Base-by-base conservation (phyloP, 2,329 filamentous ascomycete species). In the Cercospora nicotianae region DNA sequence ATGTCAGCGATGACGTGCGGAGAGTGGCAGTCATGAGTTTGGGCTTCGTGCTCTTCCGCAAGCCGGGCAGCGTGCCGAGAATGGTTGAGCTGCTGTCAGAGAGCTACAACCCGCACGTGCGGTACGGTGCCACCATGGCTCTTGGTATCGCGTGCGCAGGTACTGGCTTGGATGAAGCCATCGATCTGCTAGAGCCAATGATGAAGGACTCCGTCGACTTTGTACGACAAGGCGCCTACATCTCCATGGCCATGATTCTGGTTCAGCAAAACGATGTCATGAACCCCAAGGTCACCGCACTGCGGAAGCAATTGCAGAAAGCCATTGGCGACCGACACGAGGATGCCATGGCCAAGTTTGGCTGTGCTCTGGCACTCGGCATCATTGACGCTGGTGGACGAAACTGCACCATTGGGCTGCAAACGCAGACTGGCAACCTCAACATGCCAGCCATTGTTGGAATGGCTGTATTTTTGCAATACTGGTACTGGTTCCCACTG, bases 401-500 rank as follows among this genome's bases (percentile, higher is more conserved):
- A 69, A 99, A 99, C 83, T 99, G 95, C 85, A 97, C 95, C 18
- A 98, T 99, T 74, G 94, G 94, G 31, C 86, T 99, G 45, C 95
- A 99, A 80, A 99, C 95, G 1, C 95, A 97, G 81, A 97, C 94
- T 0, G 96, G 96, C 72, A 99, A 97, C 79, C 88, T 99, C 73
- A 98, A 99, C 85, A 97, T 99, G 94, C 89, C 94, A 18, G 96
- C 93, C 69, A 96, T 99, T 73, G 94, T 99, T 18, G 96, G 95
- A 73, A 97, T 97, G 89, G 94, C 93, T 30, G 91, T 99, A 64
- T 99, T 99, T 82, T 96, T 94, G 8, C 95, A 99, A 80, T 99
- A 99, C 84, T 99, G 95, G 95, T 99, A 99, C 84, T 99, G 95
- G 95, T 99, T 99, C 87, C 95, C 95, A 68, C 91, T 98, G 76